Evolutionary conservation across 176 grass and related monocot genomes (phyloP).

Genomic region (Musa troglodytarum): DNA sequence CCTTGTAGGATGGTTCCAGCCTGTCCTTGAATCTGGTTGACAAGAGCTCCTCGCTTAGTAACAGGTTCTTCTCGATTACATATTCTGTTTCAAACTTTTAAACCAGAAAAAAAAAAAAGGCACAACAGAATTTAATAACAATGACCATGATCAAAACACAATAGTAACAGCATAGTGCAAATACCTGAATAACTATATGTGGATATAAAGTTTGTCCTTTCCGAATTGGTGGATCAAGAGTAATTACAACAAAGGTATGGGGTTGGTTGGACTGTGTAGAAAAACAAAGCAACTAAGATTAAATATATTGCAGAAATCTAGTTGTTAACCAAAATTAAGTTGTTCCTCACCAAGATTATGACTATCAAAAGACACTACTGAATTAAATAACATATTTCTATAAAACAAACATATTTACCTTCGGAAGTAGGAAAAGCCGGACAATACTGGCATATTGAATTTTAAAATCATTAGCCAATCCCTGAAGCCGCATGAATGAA

Average conservation of each 20-base stretch:
- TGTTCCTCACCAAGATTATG: background rate
- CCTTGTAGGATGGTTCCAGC: slow-evolving; percentile 63
- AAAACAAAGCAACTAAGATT: slow-evolving; percentile 27
- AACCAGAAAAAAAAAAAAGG: slow-evolving; percentile 25
- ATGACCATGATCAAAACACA: slow-evolving; percentile 18
- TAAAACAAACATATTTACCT: slow-evolving; percentile 44
- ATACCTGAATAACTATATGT: slow-evolving; percentile 98
- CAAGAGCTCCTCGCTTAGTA: slow-evolving; percentile 58
- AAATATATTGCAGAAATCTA: slow-evolving; percentile 15
- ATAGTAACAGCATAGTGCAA: slow-evolving; percentile 11
- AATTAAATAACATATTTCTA: background rate
- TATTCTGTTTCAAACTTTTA: slow-evolving; percentile 71
- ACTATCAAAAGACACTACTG: background rate
- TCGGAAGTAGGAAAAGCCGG: slow-evolving; percentile 81
- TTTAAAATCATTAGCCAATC: slow-evolving; percentile 98
- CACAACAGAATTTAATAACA: slow-evolving; percentile 17
- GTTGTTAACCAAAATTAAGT: background rate
- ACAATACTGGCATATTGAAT: slow-evolving; percentile 93
- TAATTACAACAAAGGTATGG: slow-evolving; percentile 92
- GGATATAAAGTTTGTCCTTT: slow-evolving; percentile 96
- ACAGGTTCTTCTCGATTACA: slow-evolving; percentile 49
- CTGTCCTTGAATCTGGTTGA: slow-evolving; percentile 79
- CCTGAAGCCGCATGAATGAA: slow-evolving; percentile 82
- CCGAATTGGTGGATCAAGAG: slow-evolving; percentile 90
- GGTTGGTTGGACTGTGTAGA: slow-evolving; percentile 70